Base-by-base conservation (phyloP, 2,329 filamentous ascomycete species). In the Penicillium hesseltinei region DNA sequence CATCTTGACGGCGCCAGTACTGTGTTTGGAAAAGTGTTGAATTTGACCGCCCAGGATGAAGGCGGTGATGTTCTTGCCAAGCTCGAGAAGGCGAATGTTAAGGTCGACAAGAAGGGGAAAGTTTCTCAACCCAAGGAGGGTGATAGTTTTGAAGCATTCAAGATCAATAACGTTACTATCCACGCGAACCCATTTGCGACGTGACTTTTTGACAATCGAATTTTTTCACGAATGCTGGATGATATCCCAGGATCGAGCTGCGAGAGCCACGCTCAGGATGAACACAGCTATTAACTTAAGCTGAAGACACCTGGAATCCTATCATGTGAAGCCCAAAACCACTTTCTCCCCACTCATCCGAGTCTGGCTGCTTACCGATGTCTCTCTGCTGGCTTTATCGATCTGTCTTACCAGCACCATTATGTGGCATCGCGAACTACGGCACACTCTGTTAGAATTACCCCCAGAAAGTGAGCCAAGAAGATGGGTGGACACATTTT, bases 1-100 rank as follows among this genome's bases (percentile, higher is more conserved):
- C 85, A 88, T 78, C 72, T 88, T 36, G 85, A 88, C 69, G 85
- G 85, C 8, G 84, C 85, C 69, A 88, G 87, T 66, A 87, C 85
- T 0, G 84, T 87, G 2, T 88, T 88, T 73, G 85, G 85, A 15
- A 81, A 82, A 62, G 78, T 88, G 19, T 71, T 88, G 62, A 76
- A 75, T 51, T 51, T 74, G 60, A 73, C 61, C 48, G 69, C 65
- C 33, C 74, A 69, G 39, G 80, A 80, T 70, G 81, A 79, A 61
- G 75, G 67, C 6, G 77, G 70, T 9, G 73, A 78, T 67, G 71
- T 77, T 11, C 60, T 77, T 55, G 74, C 78, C 19, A 81, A 80
- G 4, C 66, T 88, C 61, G 84, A 86, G 58, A 81, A 80, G 63
- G 77, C 87, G 54, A 84, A 87, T 65, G 75, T 83, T 2, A 79